Percentiles rank a stretch among this genome's conserved stretches.
phyloP scores from a whole-genome alignment of 495 filamentous ascomycete species.

The Lophiotrema nucula region DNA sequence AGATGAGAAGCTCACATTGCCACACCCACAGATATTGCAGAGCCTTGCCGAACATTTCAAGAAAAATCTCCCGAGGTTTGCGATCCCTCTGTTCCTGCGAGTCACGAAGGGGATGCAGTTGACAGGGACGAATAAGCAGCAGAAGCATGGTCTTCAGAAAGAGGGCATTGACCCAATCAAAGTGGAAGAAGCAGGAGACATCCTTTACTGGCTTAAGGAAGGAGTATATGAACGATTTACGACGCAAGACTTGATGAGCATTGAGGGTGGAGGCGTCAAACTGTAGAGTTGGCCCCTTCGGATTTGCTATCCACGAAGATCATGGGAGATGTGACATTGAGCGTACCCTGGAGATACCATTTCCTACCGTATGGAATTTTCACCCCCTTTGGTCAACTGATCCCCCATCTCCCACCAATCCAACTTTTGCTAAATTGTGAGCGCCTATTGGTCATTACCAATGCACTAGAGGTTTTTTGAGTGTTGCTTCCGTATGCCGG shows the following conservation, averaged over 20 bases:
- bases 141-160: conserved; percentile 67
- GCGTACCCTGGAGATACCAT: no score
- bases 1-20: no score
- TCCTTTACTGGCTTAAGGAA: conserved; percentile 67
- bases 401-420: no score
- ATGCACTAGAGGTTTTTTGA: no score
- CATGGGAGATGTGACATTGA: no score
- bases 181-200: conserved; percentile 50
- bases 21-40: conserved; percentile 17
- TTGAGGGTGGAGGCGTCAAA: conserved; percentile 68
- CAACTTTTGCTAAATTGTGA: no score
- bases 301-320: no score
- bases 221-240: conserved; percentile 67
- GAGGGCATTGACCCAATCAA: conserved; percentile 70
- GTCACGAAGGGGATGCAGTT: conserved; percentile 59
- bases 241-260: conserved; percentile 62
- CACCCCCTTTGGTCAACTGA: no score
- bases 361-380: no score
- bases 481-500: no score
- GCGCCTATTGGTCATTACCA: no score
- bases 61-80: conserved; percentile 65
- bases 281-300: conserved; percentile 54
- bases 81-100: conserved; percentile 75
- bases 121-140: conserved; percentile 87
- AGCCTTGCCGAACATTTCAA: conserved; percentile 47